Conservation (phyloP, 106 monocot species). For the Platanthera zijinensis region DNA sequence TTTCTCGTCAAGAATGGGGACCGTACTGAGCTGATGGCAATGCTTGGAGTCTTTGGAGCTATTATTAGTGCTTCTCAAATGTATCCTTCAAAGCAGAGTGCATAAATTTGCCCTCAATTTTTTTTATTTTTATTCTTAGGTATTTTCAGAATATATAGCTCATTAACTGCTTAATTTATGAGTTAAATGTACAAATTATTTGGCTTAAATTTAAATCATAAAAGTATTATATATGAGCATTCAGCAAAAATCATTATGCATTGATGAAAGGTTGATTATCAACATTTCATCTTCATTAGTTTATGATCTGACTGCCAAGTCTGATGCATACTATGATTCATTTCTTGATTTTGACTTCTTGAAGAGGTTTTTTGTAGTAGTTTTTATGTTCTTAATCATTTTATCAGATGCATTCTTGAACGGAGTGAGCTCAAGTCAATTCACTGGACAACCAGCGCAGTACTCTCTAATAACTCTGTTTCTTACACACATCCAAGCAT, state of each 20-base stretch:
- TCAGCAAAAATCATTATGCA: background rate
- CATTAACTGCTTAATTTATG: background rate
- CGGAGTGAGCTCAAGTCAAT: slow-evolving; percentile 60
- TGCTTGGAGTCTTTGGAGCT: slow-evolving; percentile 87
- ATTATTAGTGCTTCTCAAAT: slow-evolving; percentile 82
- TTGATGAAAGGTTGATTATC: background rate
- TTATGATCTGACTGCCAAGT: background rate
- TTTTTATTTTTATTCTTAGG: background rate
- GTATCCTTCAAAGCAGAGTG: slow-evolving; percentile 40
- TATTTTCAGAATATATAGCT: background rate
- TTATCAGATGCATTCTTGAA: slow-evolving; percentile 76
- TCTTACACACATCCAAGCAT: background rate
- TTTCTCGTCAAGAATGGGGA: slow-evolving; percentile 77
- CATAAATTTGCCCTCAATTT: background rate
- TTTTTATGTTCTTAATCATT: slow-evolving; percentile 22
- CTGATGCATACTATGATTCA: background rate
- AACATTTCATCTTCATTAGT: background rate
- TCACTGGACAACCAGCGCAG: slow-evolving; percentile 70
- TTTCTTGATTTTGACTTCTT: background rate
- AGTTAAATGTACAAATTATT: background rate
- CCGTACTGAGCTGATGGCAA: slow-evolving; percentile 80
- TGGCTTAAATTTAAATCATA: background rate
- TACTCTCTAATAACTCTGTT: slow-evolving; percentile 16
- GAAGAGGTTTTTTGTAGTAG: background rate
- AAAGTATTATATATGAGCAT: background rate